phyloP scores from a whole-genome alignment of 2,329 filamentous ascomycete species.

The Ceratocystis ficicola region DNA sequence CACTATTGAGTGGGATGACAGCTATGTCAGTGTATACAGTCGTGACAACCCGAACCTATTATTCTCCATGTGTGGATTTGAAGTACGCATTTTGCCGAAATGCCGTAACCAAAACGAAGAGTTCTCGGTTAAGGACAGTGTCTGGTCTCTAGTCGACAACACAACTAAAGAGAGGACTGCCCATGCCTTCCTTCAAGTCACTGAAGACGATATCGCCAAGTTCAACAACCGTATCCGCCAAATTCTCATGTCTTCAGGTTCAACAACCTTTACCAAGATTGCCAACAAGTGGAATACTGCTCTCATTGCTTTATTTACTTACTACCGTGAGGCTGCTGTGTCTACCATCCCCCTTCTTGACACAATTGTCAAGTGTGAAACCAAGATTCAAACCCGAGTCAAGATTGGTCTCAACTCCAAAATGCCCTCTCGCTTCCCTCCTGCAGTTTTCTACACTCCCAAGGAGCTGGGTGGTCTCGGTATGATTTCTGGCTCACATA shows the following conservation, averaged over 20 bases:
- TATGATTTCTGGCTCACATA: conserved; percentile 98
- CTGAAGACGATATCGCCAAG: conserved; percentile 93
- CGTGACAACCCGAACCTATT: conserved; percentile 93
- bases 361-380: conserved; percentile 98
- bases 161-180: conserved; percentile 93
- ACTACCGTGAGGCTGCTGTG: conserved; percentile 94
- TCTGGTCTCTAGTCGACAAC: conserved; percentile 95
- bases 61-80: conserved; percentile 96
- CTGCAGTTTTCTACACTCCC: conserved; percentile 95
- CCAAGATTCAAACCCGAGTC: conserved; percentile 96
- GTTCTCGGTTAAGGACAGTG: conserved; percentile 93
- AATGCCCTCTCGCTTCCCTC: conserved; percentile 97
- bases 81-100: conserved; percentile 92
- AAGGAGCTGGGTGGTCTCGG: conserved; percentile 94
- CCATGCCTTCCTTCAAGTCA: conserved; percentile 94
- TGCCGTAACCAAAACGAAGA: conserved; percentile 90
- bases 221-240: conserved; percentile 99
- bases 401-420: conserved; percentile 99
- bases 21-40: conserved; percentile 95
- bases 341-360: conserved; percentile 89
- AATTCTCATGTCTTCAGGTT: conserved; percentile 98
- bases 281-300: conserved; percentile 99
- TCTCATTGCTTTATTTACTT: conserved; percentile 91
- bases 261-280: conserved; percentile 98
- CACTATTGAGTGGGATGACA: conserved; percentile 98